Base-by-base conservation (phyloP, 2,329 filamentous ascomycete genomes). In the Allantophomopsis lycopodina region DNA sequence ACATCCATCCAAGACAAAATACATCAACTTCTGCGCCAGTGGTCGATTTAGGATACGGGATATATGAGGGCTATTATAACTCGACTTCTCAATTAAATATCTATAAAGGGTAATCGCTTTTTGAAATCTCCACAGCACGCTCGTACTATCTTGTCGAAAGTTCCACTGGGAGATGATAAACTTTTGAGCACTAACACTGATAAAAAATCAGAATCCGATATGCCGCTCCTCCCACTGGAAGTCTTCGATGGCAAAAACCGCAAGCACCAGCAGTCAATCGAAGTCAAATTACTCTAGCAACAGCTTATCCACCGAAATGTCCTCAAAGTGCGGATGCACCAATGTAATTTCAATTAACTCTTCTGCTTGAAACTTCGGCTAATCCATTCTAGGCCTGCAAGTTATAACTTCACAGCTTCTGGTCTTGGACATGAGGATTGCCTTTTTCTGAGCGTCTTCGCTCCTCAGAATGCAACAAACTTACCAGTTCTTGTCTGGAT, bases 11-110 rank as follows among this genome's bases (percentile, higher is more conserved):
- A 20, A 20, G 18, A 20, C 18, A 20, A 20, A 20, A 7, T 20
- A 20, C 18, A 20, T 20, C 18, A 20, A 7, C 18, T 8, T 32
- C 31, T 32, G 34, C 13, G 16, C 35, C 35, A 20, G 35, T 37
- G 7, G 63, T 68, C 16, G 59, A 69, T 44, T 48, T 69, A 1
- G 65, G 59, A 7, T 71, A 71, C 41, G 57, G 57, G 7, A 52
- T 54, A 15, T 71, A 71, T 44, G 50, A 62, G 43, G 68, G 66
- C 8, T 55, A 51, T 28, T 54, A 60, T 32, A 58, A 68, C 43
- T 15, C 50, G 4, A 54, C 56, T 0, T 59, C 52, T 8, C 55
- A 56, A 2, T 37, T 68, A 8, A 67, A 69, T 41, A 51, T 60
- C 20, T 70, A 60, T 55, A 64, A 60, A 50, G 64, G 66, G 65